These are phyloP conservation scores for Aureobasidium vineae DNA, from an alignment of 2,329 filamentous ascomycete species.

Conservation along the genomic window DNA sequence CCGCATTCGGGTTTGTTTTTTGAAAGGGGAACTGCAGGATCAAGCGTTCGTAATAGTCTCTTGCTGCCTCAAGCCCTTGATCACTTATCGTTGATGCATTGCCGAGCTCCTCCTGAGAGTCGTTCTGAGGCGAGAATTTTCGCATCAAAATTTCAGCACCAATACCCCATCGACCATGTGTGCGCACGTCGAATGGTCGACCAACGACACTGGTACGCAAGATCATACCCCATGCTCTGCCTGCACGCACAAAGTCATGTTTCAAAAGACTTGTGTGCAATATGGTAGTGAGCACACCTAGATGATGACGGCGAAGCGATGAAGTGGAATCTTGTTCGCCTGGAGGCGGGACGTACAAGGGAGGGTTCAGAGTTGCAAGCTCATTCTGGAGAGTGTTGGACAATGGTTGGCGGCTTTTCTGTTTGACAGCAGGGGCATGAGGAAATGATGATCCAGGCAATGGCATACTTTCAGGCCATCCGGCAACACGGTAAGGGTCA, in stretches of 20 bases:
- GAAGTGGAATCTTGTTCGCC: conserved; percentile 29
- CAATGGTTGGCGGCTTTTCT: conserved; percentile 27
- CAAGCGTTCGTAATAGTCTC: conserved; percentile 72
- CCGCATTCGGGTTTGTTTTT: conserved; percentile 55
- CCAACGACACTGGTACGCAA: conserved; percentile 61
- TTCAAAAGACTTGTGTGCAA: conserved; percentile 70
- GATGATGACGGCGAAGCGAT: conserved; percentile 53
- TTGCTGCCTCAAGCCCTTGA: conserved; percentile 57
- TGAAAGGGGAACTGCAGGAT: conserved; percentile 75
- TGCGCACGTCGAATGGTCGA: conserved; percentile 64
- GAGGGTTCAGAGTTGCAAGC: conserved; percentile 44
- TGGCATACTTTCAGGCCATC: conserved; percentile 41
- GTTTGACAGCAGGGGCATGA: conserved; percentile 40
- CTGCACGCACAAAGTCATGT: conserved; percentile 69
- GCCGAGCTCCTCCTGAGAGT: conserved; percentile 2
- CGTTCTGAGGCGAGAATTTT: conserved; percentile 29
- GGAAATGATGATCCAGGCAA: conserved; percentile 48
- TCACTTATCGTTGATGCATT: conserved; percentile 33
- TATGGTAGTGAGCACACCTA: conserved; percentile 65
- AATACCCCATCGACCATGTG: conserved; percentile 72
- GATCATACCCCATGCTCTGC: conserved; percentile 71
- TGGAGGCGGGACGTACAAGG: conserved; percentile 39
- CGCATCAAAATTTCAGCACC: conserved; percentile 81
- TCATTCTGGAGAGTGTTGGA: conserved; percentile 39
- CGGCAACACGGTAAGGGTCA: conserved; percentile 43